Conservation (phyloP, 2,329 filamentous ascomycete genomes). For the Ophiognomonia clavigignenti-juglandacearum region DNA sequence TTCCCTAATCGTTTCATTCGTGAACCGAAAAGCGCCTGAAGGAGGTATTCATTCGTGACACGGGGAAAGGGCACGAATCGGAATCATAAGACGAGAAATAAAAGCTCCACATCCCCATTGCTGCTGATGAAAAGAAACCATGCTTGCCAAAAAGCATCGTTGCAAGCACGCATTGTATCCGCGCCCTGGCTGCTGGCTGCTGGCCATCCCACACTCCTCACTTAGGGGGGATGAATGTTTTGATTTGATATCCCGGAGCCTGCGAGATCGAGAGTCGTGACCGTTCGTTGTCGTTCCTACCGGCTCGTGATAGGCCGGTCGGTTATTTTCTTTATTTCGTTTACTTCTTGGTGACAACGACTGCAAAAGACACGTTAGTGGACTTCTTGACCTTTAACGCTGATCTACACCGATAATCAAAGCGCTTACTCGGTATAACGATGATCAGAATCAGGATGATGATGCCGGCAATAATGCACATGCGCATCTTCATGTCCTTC, state of each 20-base stretch:
- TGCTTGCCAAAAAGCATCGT: neutral
- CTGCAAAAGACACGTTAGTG: too few relatives aligned
- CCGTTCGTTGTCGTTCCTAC: conserved; percentile 8
- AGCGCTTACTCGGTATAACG: conserved; percentile 81
- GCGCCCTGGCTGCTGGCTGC: conserved; percentile 3
- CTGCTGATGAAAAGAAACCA: neutral
- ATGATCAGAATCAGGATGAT: conserved; percentile 90
- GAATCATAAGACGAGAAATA: conserved; percentile 13
- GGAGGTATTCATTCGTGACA: conserved; percentile 6
- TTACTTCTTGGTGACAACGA: conserved; percentile 17
- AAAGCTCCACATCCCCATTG: neutral
- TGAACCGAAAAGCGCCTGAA: conserved; percentile 9
- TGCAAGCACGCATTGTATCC: neutral
- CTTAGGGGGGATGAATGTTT: neutral
- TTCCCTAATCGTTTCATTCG: conserved; percentile 22
- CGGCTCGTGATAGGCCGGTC: conserved; percentile 5
- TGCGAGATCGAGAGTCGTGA: conserved; percentile 5
- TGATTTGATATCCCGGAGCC: conserved; percentile 2
- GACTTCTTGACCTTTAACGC: too few relatives aligned
- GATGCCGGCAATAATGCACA: conserved; percentile 88
- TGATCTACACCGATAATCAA: too few relatives aligned
- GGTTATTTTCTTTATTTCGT: neutral
- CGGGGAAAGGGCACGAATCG: conserved; percentile 6
- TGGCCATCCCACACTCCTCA: neutral
- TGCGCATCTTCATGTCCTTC: conserved; percentile 99